Evolutionary conservation across 768 basidiomycete species (phyloP).

Genomic region (Hygrophoropsis aurantiaca): DNA sequence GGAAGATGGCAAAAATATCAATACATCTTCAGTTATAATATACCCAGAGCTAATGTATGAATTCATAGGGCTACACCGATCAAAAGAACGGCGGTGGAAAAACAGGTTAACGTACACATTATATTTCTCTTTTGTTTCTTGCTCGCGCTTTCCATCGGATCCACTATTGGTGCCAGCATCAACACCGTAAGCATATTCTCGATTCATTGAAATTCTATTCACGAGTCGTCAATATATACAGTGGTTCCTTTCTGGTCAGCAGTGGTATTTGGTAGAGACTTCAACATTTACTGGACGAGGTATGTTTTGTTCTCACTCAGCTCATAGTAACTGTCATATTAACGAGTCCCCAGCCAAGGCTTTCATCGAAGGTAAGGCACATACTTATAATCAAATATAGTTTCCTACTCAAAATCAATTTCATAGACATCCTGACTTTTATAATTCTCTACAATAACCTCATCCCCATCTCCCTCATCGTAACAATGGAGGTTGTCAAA

Average conservation of each 20-base stretch:
- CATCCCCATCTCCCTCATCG: constrained; percentile 97
- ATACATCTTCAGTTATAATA: constrained; percentile 4
- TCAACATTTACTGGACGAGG: constrained; percentile 63
- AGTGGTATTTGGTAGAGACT: constrained; percentile 87
- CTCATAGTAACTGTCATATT: constrained; percentile 5
- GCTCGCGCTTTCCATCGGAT: constrained; percentile 84
- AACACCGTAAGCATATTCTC: constrained; percentile 51
- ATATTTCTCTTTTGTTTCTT: constrained; percentile 91
- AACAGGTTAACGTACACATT: constrained; percentile 95
- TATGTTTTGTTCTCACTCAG: constrained; percentile 27
- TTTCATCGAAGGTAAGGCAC: constrained; percentile 86
- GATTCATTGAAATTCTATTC: too few species aligned
- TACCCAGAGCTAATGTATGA: neutral
- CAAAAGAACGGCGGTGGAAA: constrained; percentile 94
- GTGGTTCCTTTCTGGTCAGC: constrained; percentile 85
- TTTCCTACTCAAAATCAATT: too few species aligned
- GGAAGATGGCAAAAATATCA: neutral
- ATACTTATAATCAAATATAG: too few species aligned
- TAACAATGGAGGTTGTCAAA: constrained; percentile 99
- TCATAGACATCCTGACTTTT: constrained; percentile 90
- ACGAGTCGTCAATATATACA: constrained; percentile 16
- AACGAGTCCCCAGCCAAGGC: constrained; percentile 50
- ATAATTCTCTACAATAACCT: constrained; percentile 99
- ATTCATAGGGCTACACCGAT: constrained; percentile 84
- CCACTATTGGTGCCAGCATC: constrained; percentile 90